Evolutionary conservation across 225 moss, liverwort and hornwort genomes (phyloP), one percentile per base, ranked within the genome.

Genomic region (Ulota crispa): DNA sequence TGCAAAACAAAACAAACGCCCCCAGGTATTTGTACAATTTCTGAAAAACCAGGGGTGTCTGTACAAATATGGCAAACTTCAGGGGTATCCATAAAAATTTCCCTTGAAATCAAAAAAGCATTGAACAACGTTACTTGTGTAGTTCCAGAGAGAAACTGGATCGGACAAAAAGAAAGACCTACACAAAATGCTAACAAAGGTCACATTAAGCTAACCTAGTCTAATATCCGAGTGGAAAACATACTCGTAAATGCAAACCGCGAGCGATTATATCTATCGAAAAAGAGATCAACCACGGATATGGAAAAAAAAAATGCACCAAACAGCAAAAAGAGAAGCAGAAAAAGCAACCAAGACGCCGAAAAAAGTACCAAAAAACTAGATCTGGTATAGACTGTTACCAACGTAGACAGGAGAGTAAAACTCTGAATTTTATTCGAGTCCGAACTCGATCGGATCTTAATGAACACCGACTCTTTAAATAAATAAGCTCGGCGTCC

Each of bases 361-460:
- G 3, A 21, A 4, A 79, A 26, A 34, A 54, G 23, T 10, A 47
- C 78, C 34, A 50, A 65, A 9, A 56, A 45, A 42, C 3, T 3
- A 5, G 37, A 60, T 23, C 60, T 67, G 64, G 57, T 15, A 7
- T 10, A 3, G 10, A 7, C 4, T 16, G 11, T 4, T 23, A 65
- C 23, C 66, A 47, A 47, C 34, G 55, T 20, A 13, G 16, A 26
- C 65, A 31, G 32, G 36, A 26, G 23, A 68, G 37, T 36, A 23
- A 13, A 80, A 39, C 54, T 53, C 16, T 62, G 11, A 54, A 43
- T 53, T 11, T 15, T 23, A 37, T 23, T 3, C 7, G 7, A 57
- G 36, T 59, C 9, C 37, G 28, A 50, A 28, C 52, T 16, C 73
- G 78, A 82, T 78, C 82, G 68, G 47, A 70, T 43, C 64, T 3